Evolutionary conservation across 2,329 filamentous ascomycete genomes (phyloP), one percentile per base, ranked within the genome.

Genomic region (Parafenestella ontariensis): DNA sequence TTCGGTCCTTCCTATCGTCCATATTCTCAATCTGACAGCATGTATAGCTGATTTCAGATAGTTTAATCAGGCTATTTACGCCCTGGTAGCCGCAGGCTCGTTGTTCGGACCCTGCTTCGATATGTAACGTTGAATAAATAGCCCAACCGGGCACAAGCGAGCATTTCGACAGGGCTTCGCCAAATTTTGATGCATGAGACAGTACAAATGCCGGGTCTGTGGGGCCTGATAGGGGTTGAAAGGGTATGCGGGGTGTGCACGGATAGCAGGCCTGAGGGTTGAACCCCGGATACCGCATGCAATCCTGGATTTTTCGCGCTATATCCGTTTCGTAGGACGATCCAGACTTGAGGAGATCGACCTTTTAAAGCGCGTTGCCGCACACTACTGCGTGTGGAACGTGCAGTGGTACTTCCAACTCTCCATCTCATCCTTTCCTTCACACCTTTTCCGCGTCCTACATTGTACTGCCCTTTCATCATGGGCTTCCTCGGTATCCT

Each of bases 401-500:
- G 21, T 46, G 23, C 24, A 28, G 29, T 46, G 41, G 52, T 31
- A 33, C 26, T 39, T 23, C 15, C 29, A 17, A 36, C 40, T 28
- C 13, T 26, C 43, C 15, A 29, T 18, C 28, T 29, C 33, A 21
- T 44, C 26, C 23, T 39, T 41, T 37, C 18, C 33, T 7, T 24
- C 8, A 29, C 39, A 44, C 13, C 34, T 34, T 41, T 44, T 13
- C 6, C 10, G 6, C 10, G 23, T 11, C 21, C 31, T 11, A 31
- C 26, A 21, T 21, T 17, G 29, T 41, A 20, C 26, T 50, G 44
- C 49, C 28, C 24, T 37, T 28, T 20, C 49, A 61, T 39, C 51
- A 74, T 74, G 71, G 70, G 66, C 26, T 74, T 74, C 47, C 69
- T 74, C 24, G 70, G 70, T 36, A 62, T 74, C 20, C 46, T 70